phyloP scores from a whole-genome alignment of 352 stramenopile genomes.

The Globisporangium spinosum region DNA sequence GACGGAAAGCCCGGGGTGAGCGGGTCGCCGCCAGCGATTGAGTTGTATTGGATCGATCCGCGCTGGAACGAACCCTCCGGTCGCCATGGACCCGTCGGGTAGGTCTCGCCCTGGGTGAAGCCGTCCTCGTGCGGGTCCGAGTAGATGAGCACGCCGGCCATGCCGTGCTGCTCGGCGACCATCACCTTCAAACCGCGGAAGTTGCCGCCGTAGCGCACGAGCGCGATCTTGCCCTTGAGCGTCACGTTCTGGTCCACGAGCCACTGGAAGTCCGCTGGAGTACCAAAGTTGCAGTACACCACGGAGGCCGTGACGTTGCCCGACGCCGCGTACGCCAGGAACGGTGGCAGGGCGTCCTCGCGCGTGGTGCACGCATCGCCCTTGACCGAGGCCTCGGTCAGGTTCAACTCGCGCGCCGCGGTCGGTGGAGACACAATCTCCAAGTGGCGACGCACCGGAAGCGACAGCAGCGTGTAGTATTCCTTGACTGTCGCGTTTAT shows the following conservation, averaged over 20 bases:
- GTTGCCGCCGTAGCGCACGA: slow-evolving; percentile 80
- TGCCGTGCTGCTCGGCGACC: slow-evolving; percentile 71
- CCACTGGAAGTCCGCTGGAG: slow-evolving; percentile 75
- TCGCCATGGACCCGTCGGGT: slow-evolving; percentile 80
- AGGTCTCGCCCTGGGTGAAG: slow-evolving; percentile 52
- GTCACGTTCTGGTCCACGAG: slow-evolving; percentile 64
- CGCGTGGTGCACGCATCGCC: slow-evolving; percentile 73
- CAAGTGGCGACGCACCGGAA: slow-evolving; percentile 41
- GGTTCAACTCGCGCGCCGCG: slow-evolving; percentile 32
- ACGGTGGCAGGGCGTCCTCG: slow-evolving; percentile 63
- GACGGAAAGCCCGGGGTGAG: slow-evolving; percentile 44
- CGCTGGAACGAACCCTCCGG: slow-evolving; percentile 79
- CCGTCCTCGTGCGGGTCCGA: slow-evolving; percentile 87
- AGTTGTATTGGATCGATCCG: slow-evolving; percentile 83
- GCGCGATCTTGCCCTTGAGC: slow-evolving; percentile 76
- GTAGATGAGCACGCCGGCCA: slow-evolving; percentile 85
- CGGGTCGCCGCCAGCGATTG: slow-evolving; percentile 68
- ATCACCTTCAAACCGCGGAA: slow-evolving; percentile 84
- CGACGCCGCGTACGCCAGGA: slow-evolving; percentile 76
- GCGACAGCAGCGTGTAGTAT: slow-evolving; percentile 71
- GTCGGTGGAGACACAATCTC: slow-evolving; percentile 40
- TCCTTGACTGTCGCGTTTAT: slow-evolving; percentile 61
- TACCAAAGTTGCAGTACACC: slow-evolving; percentile 88
- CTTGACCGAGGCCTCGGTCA: slow-evolving; percentile 57
- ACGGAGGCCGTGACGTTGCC: slow-evolving; percentile 65